These are phyloP conservation scores for Candida coquimbonensis DNA, from an alignment of 805 yeast species.

Conservation along the genomic window DNA sequence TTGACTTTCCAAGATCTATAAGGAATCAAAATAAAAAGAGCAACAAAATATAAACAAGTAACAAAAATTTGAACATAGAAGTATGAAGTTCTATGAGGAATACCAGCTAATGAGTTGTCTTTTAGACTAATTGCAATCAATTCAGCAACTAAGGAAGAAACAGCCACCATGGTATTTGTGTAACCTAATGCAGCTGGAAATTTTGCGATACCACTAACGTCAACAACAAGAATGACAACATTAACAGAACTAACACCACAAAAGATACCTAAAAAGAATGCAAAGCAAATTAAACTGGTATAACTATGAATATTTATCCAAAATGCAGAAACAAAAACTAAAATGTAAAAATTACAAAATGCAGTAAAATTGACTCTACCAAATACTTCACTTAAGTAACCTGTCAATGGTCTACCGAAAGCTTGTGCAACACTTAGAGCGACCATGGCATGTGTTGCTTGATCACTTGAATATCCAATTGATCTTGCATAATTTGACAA, in stretches of 20 bases:
- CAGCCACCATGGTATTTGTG: constrained; percentile 26
- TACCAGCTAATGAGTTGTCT: constrained; percentile 16
- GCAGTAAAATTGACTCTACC: constrained; percentile 43
- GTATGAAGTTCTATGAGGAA: constrained; percentile 34
- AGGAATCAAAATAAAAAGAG: constrained; percentile 35
- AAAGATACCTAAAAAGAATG: constrained; percentile 36
- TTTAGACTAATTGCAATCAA: constrained; percentile 46
- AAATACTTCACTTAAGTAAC: constrained; percentile 34
- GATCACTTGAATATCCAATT: constrained; percentile 36
- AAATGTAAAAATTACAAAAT: constrained; percentile 27
- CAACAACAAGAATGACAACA: constrained; percentile 33
- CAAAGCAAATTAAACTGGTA: constrained; percentile 33
- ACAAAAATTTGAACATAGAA: constrained; percentile 54
- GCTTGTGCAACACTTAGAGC: constrained; percentile 39
- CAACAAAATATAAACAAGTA: constrained; percentile 41
- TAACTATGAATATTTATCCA: constrained; percentile 44
- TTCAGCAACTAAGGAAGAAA: constrained; percentile 40
- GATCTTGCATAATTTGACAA: constrained; percentile 39
- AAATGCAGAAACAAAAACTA: constrained; percentile 35
- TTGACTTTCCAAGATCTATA: constrained; percentile 48
- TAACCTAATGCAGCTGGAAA: constrained; percentile 34
- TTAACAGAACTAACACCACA: constrained; percentile 41
- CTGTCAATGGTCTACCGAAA: constrained; percentile 44
- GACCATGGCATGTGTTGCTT: constrained; percentile 40
- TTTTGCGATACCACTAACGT: constrained; percentile 30